Conservation (phyloP, 768 basidiomycete genomes). For the Lactifluus piperatus region DNA sequence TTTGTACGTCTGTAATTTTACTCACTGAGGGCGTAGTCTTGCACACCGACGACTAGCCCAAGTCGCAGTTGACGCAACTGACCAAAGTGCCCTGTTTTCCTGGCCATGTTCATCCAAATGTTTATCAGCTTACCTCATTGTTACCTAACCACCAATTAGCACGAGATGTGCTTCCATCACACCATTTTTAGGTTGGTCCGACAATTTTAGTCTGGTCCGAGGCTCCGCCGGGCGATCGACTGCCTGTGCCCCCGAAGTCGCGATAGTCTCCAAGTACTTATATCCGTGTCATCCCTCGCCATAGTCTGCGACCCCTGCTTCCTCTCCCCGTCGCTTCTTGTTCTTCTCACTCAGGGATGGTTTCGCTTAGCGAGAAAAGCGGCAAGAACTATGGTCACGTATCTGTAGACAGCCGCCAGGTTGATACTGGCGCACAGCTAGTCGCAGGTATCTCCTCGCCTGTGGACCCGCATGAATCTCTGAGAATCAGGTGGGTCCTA, state of each 20-base stretch:
- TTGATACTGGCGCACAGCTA: conserved; percentile 56
- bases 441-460: conserved; percentile 35
- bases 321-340: background rate
- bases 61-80: too few relatives aligned
- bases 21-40: too few relatives aligned
- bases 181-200: too few relatives aligned
- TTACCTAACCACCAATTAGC: too few relatives aligned
- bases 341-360: background rate
- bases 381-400: conserved; percentile 20
- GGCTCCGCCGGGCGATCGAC: background rate
- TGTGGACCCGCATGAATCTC: conserved; percentile 45
- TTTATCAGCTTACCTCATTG: too few relatives aligned
- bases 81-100: too few relatives aligned
- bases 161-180: too few relatives aligned
- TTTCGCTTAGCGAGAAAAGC: conserved; percentile 10
- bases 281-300: background rate
- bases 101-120: too few relatives aligned
- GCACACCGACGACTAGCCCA: too few relatives aligned
- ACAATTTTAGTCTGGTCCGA: too few relatives aligned
- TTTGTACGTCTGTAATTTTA: background rate
- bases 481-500: conserved; percentile 35
- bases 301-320: background rate
- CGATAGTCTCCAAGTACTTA: background rate
- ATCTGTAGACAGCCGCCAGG: conserved; percentile 38
- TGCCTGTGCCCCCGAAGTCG: background rate